Percentiles rank a stretch among this genome's conserved stretches.
Evolutionary conservation across 768 basidiomycete species (phyloP).

Genomic region (Lyophyllum shimeji): DNA sequence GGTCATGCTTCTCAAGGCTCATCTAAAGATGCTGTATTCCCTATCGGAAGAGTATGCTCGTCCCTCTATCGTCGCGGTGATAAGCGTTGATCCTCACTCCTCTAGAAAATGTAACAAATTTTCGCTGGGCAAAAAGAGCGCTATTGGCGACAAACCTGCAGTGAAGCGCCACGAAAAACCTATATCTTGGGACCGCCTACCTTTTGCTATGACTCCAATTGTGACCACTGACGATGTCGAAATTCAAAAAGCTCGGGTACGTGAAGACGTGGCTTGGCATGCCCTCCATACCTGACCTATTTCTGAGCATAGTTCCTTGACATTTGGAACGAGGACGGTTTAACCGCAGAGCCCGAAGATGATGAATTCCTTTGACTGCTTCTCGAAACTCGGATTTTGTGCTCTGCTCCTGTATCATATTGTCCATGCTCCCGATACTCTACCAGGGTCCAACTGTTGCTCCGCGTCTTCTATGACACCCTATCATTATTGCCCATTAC

Average conservation of each 20-base stretch:
- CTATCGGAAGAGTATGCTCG: conserved; percentile 85
- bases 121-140: conserved; percentile 84
- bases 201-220: conserved; percentile 62
- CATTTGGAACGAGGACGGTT: conserved; percentile 82
- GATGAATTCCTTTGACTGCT: conserved; percentile 37
- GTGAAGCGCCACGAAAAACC: conserved; percentile 57
- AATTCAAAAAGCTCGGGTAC: conserved; percentile 63
- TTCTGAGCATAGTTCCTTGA: conserved; percentile 55
- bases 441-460: neutral
- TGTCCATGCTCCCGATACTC: neutral
- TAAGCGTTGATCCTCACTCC: neutral
- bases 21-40: conserved; percentile 81
- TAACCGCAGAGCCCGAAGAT: conserved; percentile 64
- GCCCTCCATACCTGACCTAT: neutral
- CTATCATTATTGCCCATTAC: neutral
- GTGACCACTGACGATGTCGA: conserved; percentile 60
- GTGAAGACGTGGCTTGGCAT: conserved; percentile 19
- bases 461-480: neutral
- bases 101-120: conserved; percentile 90
- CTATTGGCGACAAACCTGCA: conserved; percentile 82
- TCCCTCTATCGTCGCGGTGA: neutral
- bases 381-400: neutral
- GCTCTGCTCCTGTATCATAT: neutral
- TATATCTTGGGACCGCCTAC: conserved; percentile 73
- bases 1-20: conserved; percentile 82